Percentiles rank a stretch among this genome's conserved stretches.
Conservation (phyloP, 257 asterid species). For the Rhazya stricta region DNA sequence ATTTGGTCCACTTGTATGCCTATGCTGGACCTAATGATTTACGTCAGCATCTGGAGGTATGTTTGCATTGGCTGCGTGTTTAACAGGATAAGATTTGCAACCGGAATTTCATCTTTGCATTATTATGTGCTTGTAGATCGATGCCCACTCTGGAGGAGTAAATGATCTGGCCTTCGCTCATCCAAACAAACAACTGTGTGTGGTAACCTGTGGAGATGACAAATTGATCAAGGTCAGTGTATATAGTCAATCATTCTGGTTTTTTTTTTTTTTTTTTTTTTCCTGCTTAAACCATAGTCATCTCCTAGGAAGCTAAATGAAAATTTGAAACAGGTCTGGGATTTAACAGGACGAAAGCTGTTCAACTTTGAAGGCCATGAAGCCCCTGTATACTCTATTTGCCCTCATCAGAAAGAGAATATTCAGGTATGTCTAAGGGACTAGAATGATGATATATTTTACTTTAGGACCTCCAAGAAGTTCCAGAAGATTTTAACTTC, state of each 20-base stretch:
- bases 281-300: background rate
- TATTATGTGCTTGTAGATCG: conserved; percentile 53
- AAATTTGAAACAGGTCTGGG: conserved; percentile 82
- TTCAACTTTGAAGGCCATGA: conserved; percentile 97
- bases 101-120: conserved; percentile 15
- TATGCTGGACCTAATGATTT: conserved; percentile 78
- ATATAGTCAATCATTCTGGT: conserved; percentile 13
- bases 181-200: conserved; percentile 88
- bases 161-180: conserved; percentile 92
- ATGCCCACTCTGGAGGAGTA: conserved; percentile 89
- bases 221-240: conserved; percentile 69
- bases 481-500: background rate
- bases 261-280: conserved; percentile 1
- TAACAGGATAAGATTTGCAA: conserved; percentile 15
- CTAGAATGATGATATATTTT: background rate
- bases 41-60: conserved; percentile 89
- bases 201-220: conserved; percentile 97
- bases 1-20: conserved; percentile 82
- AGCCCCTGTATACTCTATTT: conserved; percentile 92
- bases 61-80: conserved; percentile 5
- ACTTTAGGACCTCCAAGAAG: background rate
- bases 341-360: conserved; percentile 73
- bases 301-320: conserved; percentile 27
- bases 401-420: conserved; percentile 94
- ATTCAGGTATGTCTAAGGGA: conserved; percentile 60